Base-by-base conservation (phyloP, 305 asterid species). In the Rubia peregrina region DNA sequence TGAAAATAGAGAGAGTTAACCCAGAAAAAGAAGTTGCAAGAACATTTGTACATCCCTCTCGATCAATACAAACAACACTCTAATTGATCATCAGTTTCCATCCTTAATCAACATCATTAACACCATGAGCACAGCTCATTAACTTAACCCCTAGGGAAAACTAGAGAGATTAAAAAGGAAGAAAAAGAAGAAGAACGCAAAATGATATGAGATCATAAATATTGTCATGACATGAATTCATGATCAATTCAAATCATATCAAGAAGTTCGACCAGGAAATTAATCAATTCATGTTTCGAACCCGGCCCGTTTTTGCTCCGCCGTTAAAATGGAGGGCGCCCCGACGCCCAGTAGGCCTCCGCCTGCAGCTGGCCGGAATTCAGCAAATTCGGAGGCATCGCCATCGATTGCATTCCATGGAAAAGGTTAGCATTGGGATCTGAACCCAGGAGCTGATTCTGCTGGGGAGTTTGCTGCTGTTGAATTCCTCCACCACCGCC, bases 271-370 rank as follows among this genome's bases (percentile, higher is more conserved):
- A 30, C 33, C 33, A 3, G 33, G 3, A 30, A 30, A 30, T 30
- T 30, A 30, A 30, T 30, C 33, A 30, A 30, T 30, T 30, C 33
- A 30, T 1, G 33, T 30, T 30, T 30, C 33, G 3, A 30, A 30
- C 33, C 33, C 33, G 33, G 3, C 33, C 33, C 33, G 33, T 30
- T 30, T 30, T 30, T 3, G 33, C 33, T 30, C 33, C 33, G 33
- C 3, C 43, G 46, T 38, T 59, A 86, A 77, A 81, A 83, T 7
- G 80, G 81, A 73, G 83, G 85, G 10, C 89, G 86, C 72, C 81
- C 84, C 51, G 86, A 70, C 0, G 82, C 91, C 91, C 95, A 88
- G 16, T 83, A 88, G 9, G 85, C 87, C 75, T 85, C 91, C 5
- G 82, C 70, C 3, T 88, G 90, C 40, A 87, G 71, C 74, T 86